Evolutionary conservation across 2,329 filamentous ascomycete species (phyloP).

Genomic region (Cercospora nicotianae): DNA sequence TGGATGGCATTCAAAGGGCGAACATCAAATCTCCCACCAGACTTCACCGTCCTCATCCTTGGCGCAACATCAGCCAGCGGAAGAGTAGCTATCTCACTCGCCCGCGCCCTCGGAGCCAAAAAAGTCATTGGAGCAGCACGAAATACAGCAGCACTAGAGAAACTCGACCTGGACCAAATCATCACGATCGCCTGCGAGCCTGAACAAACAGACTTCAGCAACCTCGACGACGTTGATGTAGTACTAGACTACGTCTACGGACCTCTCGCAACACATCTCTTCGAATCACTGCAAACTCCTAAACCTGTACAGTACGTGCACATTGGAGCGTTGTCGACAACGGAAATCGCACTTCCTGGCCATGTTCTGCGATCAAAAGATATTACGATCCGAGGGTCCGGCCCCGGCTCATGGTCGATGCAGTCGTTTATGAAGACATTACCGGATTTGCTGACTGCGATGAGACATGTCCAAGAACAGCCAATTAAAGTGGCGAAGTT

Average conservation of each 20-base stretch:
- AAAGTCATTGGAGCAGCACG: constrained; percentile 55
- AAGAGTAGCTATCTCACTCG: constrained; percentile 51
- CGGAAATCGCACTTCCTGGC: constrained; percentile 45
- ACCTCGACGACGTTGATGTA: constrained; percentile 52
- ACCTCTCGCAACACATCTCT: constrained; percentile 43
- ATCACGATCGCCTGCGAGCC: constrained; percentile 46
- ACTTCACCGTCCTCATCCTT: constrained; percentile 54
- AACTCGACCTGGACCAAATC: constrained; percentile 49
- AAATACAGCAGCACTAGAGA: constrained; percentile 46
- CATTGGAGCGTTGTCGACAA: constrained; percentile 49
- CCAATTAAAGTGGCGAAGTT: constrained; percentile 29
- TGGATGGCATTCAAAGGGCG: constrained; percentile 59
- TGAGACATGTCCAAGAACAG: constrained; percentile 27
- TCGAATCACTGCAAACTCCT: constrained; percentile 45
- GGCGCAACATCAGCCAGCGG: constrained; percentile 58
- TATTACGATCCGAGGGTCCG: constrained; percentile 43
- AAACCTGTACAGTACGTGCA: constrained; percentile 56
- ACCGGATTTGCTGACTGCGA: constrained; percentile 27
- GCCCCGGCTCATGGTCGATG: constrained; percentile 34
- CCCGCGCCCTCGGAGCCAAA: constrained; percentile 52
- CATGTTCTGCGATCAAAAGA: constrained; percentile 52
- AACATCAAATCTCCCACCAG: constrained; percentile 41
- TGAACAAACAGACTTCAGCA: constrained; percentile 50
- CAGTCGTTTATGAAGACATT: constrained; percentile 27
- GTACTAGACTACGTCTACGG: constrained; percentile 62